Conservation (phyloP, 2,329 filamentous ascomycete species). For the Magnaporthiopsis incrustans region DNA sequence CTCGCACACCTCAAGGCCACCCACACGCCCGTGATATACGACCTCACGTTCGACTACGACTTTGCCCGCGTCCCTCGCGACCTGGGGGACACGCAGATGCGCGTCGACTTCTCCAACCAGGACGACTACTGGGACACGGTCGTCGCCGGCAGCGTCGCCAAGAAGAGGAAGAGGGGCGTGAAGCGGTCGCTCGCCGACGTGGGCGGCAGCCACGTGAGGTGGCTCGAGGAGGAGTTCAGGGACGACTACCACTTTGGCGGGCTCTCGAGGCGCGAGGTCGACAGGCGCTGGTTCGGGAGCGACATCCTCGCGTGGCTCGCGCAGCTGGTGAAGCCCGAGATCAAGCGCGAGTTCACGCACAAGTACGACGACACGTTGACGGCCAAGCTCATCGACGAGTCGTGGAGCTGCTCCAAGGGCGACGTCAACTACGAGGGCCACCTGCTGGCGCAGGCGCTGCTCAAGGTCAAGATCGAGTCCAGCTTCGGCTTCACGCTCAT, state of each 20-base stretch:
- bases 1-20: slow-evolving; percentile 11
- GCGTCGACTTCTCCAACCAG: slow-evolving; percentile 31
- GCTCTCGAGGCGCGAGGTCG: background rate
- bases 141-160: slow-evolving; percentile 11
- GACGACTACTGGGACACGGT: slow-evolving; percentile 27
- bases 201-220: background rate
- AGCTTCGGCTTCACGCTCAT: background rate
- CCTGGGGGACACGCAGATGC: slow-evolving; percentile 23
- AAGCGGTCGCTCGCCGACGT: background rate
- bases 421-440: background rate
- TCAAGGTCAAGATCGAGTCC: background rate
- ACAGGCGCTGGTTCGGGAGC: background rate
- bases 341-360: background rate
- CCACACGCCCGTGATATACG: slow-evolving; percentile 19
- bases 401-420: background rate
- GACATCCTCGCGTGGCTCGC: background rate
- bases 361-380: background rate
- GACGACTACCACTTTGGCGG: background rate
- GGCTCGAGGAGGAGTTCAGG: background rate
- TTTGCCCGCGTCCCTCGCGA: slow-evolving; percentile 24
- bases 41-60: slow-evolving; percentile 33
- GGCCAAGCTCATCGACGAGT: background rate
- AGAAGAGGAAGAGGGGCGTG: background rate
- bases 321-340: background rate
- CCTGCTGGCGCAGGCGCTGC: background rate